phyloP scores from a whole-genome alignment of 2,329 filamentous ascomycete species.

The Ophiobolus disseminans region DNA sequence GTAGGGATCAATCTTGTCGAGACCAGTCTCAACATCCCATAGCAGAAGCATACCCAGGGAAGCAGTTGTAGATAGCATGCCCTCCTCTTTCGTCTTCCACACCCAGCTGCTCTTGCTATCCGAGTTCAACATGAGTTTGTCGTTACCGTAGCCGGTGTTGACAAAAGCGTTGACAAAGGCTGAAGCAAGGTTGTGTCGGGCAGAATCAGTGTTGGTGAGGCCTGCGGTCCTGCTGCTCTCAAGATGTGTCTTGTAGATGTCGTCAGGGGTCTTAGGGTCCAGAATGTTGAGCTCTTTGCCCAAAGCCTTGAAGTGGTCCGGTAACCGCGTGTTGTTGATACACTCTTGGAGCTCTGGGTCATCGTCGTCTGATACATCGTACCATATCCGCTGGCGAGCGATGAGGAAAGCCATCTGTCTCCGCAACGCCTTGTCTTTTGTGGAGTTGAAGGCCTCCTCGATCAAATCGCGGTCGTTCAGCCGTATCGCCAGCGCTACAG shows the following conservation, averaged over 20 bases:
- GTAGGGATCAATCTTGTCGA: conserved; percentile 94
- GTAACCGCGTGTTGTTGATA: conserved; percentile 83
- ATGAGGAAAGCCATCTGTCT: conserved; percentile 95
- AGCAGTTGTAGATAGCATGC: conserved; percentile 95
- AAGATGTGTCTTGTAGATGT: conserved; percentile 99
- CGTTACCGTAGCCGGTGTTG: conserved; percentile 92
- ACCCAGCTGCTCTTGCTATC: conserved; percentile 89
- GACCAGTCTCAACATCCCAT: conserved; percentile 90
- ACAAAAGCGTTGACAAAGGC: conserved; percentile 97
- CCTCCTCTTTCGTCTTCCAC: conserved; percentile 98
- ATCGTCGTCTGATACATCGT: conserved; percentile 75
- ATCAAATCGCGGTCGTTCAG: conserved; percentile 89
- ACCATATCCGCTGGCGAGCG: conserved; percentile 85
- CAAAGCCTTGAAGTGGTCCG: conserved; percentile 91
- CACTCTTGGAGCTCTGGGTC: conserved; percentile 80
- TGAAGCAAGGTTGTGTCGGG: conserved; percentile 92
- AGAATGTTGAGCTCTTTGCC: conserved; percentile 96
- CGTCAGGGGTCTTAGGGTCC: conserved; percentile 94
- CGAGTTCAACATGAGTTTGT: conserved; percentile 96
- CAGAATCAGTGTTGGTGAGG: conserved; percentile 93
- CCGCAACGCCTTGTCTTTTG: conserved; percentile 80
- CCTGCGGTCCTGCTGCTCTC: conserved; percentile 93
- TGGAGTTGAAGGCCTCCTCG: conserved; percentile 78
- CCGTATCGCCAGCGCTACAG: conserved; percentile 91
- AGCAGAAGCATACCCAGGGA: conserved; percentile 89